Percentiles rank a stretch among this genome's conserved stretches.
phyloP scores from a whole-genome alignment of 306 rosid genomes.

The Rubus idaeus region DNA sequence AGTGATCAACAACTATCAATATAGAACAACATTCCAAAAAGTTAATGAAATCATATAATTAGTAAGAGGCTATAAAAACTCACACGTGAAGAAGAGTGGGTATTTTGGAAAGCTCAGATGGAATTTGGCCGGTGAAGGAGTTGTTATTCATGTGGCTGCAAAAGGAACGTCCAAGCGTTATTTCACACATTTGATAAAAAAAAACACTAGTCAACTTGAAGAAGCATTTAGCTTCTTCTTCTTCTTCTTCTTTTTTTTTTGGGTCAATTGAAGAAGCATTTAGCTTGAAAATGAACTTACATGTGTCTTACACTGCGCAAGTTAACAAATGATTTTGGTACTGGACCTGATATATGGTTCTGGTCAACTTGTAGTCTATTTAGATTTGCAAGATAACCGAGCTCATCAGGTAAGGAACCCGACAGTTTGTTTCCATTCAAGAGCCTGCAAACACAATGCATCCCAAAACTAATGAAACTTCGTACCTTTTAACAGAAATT shows the following conservation, averaged over 20 bases:
- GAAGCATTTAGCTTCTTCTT: background rate
- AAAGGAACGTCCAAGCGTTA: background rate
- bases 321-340: constrained; percentile 47
- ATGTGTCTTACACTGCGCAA: constrained; percentile 33
- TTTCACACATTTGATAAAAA: background rate
- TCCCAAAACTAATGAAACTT: background rate
- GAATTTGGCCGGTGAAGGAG: constrained; percentile 47
- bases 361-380: constrained; percentile 47
- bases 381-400: constrained; percentile 44
- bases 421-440: constrained; percentile 48
- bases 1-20: background rate
- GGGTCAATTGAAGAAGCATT: background rate
- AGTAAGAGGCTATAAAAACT: constrained; percentile 14
- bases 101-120: constrained; percentile 39
- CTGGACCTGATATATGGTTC: constrained; percentile 42
- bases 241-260: background rate
- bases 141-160: constrained; percentile 60
- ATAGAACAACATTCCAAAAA: background rate
- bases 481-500: background rate
- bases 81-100: constrained; percentile 39
- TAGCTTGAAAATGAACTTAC: constrained; percentile 30
- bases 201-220: background rate
- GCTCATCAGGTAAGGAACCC: constrained; percentile 51
- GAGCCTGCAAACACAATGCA: constrained; percentile 38
- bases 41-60: background rate